Conservation (phyloP, 2,329 filamentous ascomycete species). For the Exophiala dermatitidis region DNA sequence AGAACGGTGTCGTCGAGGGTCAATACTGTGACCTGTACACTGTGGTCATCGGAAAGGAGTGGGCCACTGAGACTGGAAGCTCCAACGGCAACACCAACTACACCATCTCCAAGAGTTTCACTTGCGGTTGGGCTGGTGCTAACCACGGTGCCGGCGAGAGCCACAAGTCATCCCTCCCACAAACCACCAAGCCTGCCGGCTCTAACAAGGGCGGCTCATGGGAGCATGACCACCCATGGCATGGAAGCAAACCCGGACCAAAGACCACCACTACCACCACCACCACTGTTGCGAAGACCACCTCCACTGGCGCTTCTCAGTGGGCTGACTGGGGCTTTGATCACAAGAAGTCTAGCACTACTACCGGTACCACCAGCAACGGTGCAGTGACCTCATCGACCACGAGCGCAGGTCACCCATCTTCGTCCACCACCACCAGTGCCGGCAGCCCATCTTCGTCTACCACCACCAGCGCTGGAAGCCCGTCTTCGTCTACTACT, state of each 20-base stretch:
- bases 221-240: slow-evolving; percentile 15
- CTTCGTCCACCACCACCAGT: too few relatives aligned
- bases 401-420: too few relatives aligned
- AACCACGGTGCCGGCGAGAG: slow-evolving; percentile 2
- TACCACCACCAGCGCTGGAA: too few relatives aligned
- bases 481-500: too few relatives aligned
- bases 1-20: slow-evolving; percentile 12
- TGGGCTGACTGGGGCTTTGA: too few relatives aligned
- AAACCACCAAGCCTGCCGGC: neutral
- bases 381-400: too few relatives aligned
- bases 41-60: slow-evolving; percentile 5
- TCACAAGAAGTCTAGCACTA: too few relatives aligned
- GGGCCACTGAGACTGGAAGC: slow-evolving; percentile 12
- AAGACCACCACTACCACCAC: neutral
- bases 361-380: too few relatives aligned
- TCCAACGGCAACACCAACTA: slow-evolving; percentile 9
- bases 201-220: slow-evolving; percentile 2
- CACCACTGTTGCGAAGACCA: neutral
- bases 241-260: slow-evolving; percentile 6
- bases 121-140: slow-evolving; percentile 8
- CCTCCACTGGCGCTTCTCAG: neutral
- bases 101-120: slow-evolving; percentile 15
- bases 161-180: neutral
- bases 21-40: slow-evolving; percentile 22
- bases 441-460: too few relatives aligned